Base-by-base conservation (phyloP, 2,329 filamentous ascomycete genomes). In the Alternaria longipes region DNA sequence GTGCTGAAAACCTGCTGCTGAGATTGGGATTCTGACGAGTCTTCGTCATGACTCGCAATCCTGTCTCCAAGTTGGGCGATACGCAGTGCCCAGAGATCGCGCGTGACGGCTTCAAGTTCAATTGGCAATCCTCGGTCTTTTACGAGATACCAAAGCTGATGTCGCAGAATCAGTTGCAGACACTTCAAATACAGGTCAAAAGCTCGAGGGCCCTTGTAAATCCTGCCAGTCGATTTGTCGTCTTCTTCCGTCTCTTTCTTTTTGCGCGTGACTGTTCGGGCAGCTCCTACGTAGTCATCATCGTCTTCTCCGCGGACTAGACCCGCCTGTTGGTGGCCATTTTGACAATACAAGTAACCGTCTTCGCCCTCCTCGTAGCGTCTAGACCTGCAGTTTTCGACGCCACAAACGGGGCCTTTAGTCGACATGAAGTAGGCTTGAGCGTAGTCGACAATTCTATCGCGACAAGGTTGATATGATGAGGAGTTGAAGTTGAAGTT, bases 81-180 rank as follows among this genome's bases (percentile, higher is more conserved):
- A 53, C 92, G 87, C 52, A 97, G 81, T 54, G 90, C 85, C 94
- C 95, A 99, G 14, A 99, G 85, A 74, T 97, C 93, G 60, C 89
- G 87, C 5, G 96, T 88, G 9, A 97, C 84, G 8, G 82, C 89
- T 82, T 97, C 93, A 12, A 97, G 83, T 69, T 97, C 90, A 5
- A 83, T 78, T 1, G 90, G 89, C 49, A 95, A 84, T 0, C 86
- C 85, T 74, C 89, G 89, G 6, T 84, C 81, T 22, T 86, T 81
- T 14, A 97, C 82, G 30, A 98, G 82, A 84, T 90, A 94, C 72
- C 87, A 80, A 16, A 92, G 81, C 81, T 98, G 94, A 73, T 91
- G 92, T 75, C 93, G 89, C 28, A 99, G 81, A 49, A 98, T 85
- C 32, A 97, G 83, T 78, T 98, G 94, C 60, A 96, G 86, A 65